Conservation (phyloP, 1,139 yeast species). For the Kazachstania sp. region DNA sequence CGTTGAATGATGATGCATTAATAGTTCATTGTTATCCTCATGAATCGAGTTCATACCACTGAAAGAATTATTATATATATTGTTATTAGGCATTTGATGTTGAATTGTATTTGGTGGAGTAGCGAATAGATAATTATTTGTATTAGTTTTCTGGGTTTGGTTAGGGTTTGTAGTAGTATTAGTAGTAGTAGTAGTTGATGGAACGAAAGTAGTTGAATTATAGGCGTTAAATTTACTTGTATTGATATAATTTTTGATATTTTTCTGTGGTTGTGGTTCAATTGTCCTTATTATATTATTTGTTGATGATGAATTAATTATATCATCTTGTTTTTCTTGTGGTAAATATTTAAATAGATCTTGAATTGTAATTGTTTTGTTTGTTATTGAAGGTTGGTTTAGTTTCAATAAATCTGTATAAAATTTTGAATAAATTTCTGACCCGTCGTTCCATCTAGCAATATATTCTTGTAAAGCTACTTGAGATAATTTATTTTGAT, state of each 20-base stretch:
- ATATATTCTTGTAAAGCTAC: conserved; percentile 26
- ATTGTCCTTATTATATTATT: background rate
- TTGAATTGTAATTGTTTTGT: conserved; percentile 6
- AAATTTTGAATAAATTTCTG: conserved; percentile 16
- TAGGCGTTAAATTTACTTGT: conserved; percentile 19
- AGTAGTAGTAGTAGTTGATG: conserved; percentile 11
- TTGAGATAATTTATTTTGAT: conserved; percentile 22
- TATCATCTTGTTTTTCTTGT: background rate
- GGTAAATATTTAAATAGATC: conserved; percentile 13
- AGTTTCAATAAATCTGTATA: conserved; percentile 14
- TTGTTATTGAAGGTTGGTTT: conserved; percentile 15
- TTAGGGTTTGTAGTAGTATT: too few species aligned
- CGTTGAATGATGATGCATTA: background rate
- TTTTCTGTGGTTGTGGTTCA: conserved; percentile 6
- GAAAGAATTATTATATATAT: background rate
- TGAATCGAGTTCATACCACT: background rate
- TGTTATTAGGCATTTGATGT: background rate
- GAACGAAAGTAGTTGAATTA: conserved; percentile 18
- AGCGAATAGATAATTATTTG: conserved; percentile 1
- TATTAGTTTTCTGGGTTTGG: background rate
- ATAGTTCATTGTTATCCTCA: background rate
- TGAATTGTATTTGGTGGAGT: conserved; percentile 1
- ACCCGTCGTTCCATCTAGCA: conserved; percentile 32
- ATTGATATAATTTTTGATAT: conserved; percentile 2
- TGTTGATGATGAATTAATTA: too few species aligned